A percentile compares a stretch with the other conserved stretches of the same genome.
These are phyloP conservation scores for Septoria linicola DNA, from an alignment of 2,329 filamentous ascomycete species.

Conservation along the genomic window DNA sequence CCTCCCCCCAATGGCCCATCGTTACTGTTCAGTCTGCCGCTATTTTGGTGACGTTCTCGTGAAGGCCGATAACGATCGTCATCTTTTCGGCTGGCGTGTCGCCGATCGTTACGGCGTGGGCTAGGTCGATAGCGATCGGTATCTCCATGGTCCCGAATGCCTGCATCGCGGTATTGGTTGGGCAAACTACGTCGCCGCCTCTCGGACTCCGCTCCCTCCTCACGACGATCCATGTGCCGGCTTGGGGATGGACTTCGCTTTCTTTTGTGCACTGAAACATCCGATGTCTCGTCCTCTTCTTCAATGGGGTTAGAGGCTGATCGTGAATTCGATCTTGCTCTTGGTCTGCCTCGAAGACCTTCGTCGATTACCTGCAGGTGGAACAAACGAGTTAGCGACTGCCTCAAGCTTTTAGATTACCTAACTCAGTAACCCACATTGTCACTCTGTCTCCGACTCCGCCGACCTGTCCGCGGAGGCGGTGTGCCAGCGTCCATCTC, in stretches of 20 bases:
- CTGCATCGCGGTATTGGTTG: conserved; percentile 36
- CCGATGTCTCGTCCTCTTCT: conserved; percentile 26
- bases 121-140: conserved; percentile 34
- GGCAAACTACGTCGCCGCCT: conserved; percentile 40
- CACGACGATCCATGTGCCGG: conserved; percentile 27
- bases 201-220: conserved; percentile 26
- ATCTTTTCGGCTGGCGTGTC: conserved; percentile 22
- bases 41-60: conserved; percentile 23
- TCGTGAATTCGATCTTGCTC: conserved; percentile 34
- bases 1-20: conserved; percentile 27
- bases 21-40: conserved; percentile 41
- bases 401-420: too few species aligned
- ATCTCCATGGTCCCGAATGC: conserved; percentile 18
- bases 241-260: conserved; percentile 39
- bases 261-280: conserved; percentile 37
- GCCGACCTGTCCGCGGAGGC: conserved; percentile 24
- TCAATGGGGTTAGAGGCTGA: conserved; percentile 35
- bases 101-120: conserved; percentile 30
- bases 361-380: conserved; percentile 32
- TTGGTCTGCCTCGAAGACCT: conserved; percentile 38
- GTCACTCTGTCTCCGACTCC: conserved; percentile 38
- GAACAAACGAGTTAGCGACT: too few species aligned
- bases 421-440: conserved; percentile 17
- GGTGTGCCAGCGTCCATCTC: conserved; percentile 33
- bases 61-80: conserved; percentile 32